A percentile compares a stretch with the other conserved stretches of the same genome.
Evolutionary conservation across 1,139 yeast genomes (phyloP).

Genomic region (Saccharomyces uvarum): DNA sequence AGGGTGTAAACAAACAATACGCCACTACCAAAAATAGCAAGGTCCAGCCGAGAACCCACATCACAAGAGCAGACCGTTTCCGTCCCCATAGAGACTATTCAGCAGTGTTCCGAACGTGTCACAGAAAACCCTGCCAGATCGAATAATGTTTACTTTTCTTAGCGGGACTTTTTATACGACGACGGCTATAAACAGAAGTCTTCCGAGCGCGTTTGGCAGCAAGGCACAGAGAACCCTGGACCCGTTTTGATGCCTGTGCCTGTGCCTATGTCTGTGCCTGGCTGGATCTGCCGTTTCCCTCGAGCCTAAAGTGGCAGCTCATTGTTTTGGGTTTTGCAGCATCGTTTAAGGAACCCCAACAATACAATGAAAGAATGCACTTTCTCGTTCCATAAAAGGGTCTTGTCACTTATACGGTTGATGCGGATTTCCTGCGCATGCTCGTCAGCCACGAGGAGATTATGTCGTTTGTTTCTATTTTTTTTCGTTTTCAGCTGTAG

Average conservation of each 20-base stretch:
- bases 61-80: neutral
- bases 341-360: slow-evolving; percentile 1
- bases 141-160: neutral
- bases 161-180: neutral
- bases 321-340: neutral
- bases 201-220: neutral
- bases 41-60: neutral
- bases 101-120: neutral
- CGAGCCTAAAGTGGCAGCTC: neutral
- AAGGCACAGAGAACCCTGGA: neutral
- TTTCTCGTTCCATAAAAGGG: neutral
- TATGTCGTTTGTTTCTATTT: neutral
- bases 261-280: neutral
- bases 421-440: neutral
- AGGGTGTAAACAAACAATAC: neutral
- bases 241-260: neutral
- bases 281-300: neutral
- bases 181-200: neutral
- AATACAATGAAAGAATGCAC: neutral
- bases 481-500: neutral
- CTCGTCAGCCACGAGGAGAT: neutral
- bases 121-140: neutral
- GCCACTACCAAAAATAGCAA: neutral
- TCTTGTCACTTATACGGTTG: neutral
- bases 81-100: neutral